Conservation (phyloP, 2,329 filamentous ascomycete genomes). For the Chaetomiaceae sp. region DNA sequence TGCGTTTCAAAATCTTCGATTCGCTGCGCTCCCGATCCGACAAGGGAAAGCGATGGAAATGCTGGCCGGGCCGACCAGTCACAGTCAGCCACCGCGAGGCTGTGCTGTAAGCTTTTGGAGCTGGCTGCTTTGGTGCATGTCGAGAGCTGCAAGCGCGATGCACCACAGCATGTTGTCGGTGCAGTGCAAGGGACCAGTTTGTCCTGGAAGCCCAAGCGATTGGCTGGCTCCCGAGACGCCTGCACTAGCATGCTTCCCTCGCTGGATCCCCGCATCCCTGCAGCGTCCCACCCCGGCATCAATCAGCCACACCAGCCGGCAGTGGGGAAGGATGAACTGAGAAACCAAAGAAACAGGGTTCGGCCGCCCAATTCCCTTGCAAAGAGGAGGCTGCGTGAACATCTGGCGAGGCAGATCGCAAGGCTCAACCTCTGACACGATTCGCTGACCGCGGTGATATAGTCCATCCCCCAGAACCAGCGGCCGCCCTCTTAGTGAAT, state of each 20-base stretch:
- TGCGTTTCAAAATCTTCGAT: constrained; percentile 1
- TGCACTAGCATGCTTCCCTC: background rate
- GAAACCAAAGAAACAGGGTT: constrained; percentile 5
- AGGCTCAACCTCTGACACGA: constrained; percentile 2
- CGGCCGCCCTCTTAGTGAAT: no score
- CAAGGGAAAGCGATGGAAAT: constrained; percentile 1
- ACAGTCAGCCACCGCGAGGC: constrained; percentile 21
- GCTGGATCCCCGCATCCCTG: constrained; percentile 9
- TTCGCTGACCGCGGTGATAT: background rate
- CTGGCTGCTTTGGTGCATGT: background rate
- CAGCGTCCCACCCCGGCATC: constrained; percentile 8
- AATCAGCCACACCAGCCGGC: constrained; percentile 7
- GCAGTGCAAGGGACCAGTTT: constrained; percentile 5
- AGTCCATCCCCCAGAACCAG: no score
- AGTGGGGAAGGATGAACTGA: constrained; percentile 17
- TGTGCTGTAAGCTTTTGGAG: constrained; percentile 19
- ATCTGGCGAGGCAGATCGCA: constrained; percentile 10
- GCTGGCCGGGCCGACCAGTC: background rate
- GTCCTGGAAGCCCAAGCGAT: constrained; percentile 28
- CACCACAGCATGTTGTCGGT: no score
- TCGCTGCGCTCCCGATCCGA: constrained; percentile 9
- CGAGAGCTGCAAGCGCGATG: no score
- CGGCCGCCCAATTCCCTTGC: background rate
- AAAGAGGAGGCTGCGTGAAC: background rate
- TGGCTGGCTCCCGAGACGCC: constrained; percentile 31